Evolutionary conservation across 73 alveolate species (phyloP).

Genomic region (Halteria grandinella): DNA sequence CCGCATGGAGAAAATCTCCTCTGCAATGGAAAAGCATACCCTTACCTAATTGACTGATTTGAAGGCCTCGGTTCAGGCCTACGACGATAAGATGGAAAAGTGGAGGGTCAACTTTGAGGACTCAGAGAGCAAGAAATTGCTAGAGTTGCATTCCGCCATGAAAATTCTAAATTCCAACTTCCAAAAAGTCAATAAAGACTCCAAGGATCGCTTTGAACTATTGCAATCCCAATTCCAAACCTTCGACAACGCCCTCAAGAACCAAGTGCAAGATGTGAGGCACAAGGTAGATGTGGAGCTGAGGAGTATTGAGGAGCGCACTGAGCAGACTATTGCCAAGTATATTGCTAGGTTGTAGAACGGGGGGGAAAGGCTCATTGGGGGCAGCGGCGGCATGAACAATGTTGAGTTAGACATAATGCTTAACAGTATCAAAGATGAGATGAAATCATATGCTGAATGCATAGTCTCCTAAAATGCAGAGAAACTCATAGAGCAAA

Average conservation of each 20-base stretch:
- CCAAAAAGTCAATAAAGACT: constrained; percentile 47
- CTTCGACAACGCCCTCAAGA: constrained; percentile 31
- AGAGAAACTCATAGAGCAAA: constrained; percentile 46
- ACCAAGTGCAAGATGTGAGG: constrained; percentile 39
- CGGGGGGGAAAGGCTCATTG: too few species aligned
- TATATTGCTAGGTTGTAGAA: constrained; percentile 12
- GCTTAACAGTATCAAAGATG: constrained; percentile 21
- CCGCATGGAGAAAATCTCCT: constrained; percentile 65
- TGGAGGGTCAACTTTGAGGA: constrained; percentile 69
- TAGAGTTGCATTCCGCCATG: constrained; percentile 67
- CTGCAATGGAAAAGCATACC: constrained; percentile 60
- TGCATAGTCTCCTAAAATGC: constrained; percentile 33
- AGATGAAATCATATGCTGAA: constrained; percentile 39
- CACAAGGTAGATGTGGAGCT: constrained; percentile 64
- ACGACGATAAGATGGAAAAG: constrained; percentile 59
- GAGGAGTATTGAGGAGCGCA: constrained; percentile 58
- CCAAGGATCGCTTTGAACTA: constrained; percentile 44
- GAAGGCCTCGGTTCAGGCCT: neutral
- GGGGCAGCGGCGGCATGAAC: too few species aligned
- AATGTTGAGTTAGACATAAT: constrained; percentile 17
- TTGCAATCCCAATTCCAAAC: constrained; percentile 12
- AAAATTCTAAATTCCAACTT: constrained; percentile 55
- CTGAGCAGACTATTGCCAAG: constrained; percentile 42
- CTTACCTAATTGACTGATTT: constrained; percentile 33
- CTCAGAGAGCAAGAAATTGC: constrained; percentile 57